These are phyloP conservation scores for Penicillium maclennaniae DNA, from an alignment of 495 filamentous ascomycete species.

Conservation along the genomic window DNA sequence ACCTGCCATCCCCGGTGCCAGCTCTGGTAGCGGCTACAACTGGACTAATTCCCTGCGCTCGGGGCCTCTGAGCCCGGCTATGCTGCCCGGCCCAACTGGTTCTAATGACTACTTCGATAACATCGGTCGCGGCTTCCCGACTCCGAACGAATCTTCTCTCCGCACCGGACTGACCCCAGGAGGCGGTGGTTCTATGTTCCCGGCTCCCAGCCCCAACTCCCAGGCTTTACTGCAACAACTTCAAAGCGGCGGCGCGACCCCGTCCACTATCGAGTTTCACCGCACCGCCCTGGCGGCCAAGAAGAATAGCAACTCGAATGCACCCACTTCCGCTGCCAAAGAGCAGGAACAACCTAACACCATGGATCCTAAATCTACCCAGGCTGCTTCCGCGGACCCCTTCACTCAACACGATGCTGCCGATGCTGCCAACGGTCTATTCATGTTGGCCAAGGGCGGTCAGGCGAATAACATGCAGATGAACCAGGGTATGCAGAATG, in stretches of 20 bases:
- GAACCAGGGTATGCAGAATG: conserved; percentile 33
- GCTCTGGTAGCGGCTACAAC: conserved; percentile 59
- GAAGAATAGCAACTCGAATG: conserved; percentile 53
- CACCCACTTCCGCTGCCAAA: conserved; percentile 49
- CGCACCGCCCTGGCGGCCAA: conserved; percentile 83
- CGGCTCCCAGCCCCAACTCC: conserved; percentile 81
- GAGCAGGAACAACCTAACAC: conserved; percentile 45
- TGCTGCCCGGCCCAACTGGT: conserved; percentile 82
- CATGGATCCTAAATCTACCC: conserved; percentile 50
- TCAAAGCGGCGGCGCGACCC: conserved; percentile 78
- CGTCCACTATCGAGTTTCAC: conserved; percentile 89
- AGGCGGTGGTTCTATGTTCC: conserved; percentile 97
- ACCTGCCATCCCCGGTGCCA: conserved; percentile 73
- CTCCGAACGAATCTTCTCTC: conserved; percentile 94
- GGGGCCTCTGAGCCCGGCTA: conserved; percentile 92
- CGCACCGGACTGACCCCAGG: conserved; percentile 91
- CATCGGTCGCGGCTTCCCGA: conserved; percentile 84
- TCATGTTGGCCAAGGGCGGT: conserved; percentile 74
- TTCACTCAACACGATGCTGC: conserved; percentile 85
- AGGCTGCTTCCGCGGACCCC: conserved; percentile 47
- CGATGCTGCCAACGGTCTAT: conserved; percentile 93
- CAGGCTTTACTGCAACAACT: conserved; percentile 75
- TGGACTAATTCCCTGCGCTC: conserved; percentile 87
- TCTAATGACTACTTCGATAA: conserved; percentile 77
- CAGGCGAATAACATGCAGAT: conserved; percentile 45